Conservation (phyloP, 2,329 filamentous ascomycete species). For the Penicillium sp. region DNA sequence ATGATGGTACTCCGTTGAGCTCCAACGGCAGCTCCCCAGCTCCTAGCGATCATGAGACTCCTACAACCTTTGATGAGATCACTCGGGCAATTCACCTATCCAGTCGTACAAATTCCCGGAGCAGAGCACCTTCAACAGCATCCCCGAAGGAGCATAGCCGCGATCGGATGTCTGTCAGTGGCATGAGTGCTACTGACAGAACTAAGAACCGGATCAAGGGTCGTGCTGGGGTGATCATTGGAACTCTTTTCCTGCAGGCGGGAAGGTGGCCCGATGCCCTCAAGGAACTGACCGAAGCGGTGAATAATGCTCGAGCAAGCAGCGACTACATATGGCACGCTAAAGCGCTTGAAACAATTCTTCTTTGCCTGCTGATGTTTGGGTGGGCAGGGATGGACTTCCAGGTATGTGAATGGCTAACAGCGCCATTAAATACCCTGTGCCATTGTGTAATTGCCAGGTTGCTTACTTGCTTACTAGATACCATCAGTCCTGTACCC, state of each 20-base stretch:
- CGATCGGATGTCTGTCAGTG: slow-evolving; percentile 61
- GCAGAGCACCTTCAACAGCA: slow-evolving; percentile 36
- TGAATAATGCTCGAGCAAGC: slow-evolving; percentile 69
- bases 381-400: slow-evolving; percentile 85
- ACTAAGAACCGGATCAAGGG: slow-evolving; percentile 78
- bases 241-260: slow-evolving; percentile 81
- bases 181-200: slow-evolving; percentile 74
- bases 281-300: slow-evolving; percentile 77
- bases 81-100: slow-evolving; percentile 44
- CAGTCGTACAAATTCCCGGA: slow-evolving; percentile 39
- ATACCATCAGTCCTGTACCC: slow-evolving; percentile 56
- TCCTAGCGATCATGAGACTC: slow-evolving; percentile 42
- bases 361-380: slow-evolving; percentile 77
- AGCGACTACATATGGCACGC: slow-evolving; percentile 98
- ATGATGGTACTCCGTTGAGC: slow-evolving; percentile 39
- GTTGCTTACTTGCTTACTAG: slow-evolving; percentile 27
- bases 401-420: slow-evolving; percentile 30
- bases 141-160: slow-evolving; percentile 55
- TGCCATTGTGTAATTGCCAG: background rate
- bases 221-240: slow-evolving; percentile 74
- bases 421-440: background rate
- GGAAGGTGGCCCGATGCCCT: slow-evolving; percentile 88
- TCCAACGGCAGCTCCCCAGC: slow-evolving; percentile 37
- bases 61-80: slow-evolving; percentile 56
- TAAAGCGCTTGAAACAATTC: slow-evolving; percentile 85